phyloP scores from a whole-genome alignment of 352 stramenopile genomes.

The Phytophthora nicotianae region DNA sequence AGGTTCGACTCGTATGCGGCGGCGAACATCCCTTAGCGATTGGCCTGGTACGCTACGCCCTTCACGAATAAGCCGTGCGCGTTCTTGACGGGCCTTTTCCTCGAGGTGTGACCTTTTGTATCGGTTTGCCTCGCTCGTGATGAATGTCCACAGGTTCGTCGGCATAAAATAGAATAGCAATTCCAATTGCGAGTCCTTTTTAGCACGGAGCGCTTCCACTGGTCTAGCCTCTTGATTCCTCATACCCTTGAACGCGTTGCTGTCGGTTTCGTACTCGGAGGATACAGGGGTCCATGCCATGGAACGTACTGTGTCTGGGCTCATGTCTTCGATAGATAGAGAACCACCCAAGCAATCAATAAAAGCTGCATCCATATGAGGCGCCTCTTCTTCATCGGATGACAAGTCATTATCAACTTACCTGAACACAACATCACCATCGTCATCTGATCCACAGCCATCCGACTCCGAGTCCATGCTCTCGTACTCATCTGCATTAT shows the following conservation, averaged over 20 bases:
- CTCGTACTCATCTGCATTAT: not conserved
- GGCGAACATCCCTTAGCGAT: too few species aligned
- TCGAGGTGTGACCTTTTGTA: too few species aligned
- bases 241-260: not conserved
- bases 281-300: not conserved
- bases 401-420: not conserved
- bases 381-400: not conserved
- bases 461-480: not conserved
- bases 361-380: not conserved
- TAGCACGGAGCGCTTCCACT: not conserved
- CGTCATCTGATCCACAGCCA: not conserved
- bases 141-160: not conserved
- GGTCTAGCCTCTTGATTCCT: not conserved
- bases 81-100: too few species aligned
- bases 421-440: not conserved
- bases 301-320: not conserved
- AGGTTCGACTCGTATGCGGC: too few species aligned
- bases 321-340: not conserved
- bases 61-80: too few species aligned
- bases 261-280: not conserved
- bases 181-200: not conserved
- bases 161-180: not conserved
- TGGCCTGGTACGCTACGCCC: too few species aligned
- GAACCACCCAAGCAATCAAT: not conserved
- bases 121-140: not conserved